These are phyloP conservation scores for Myriosclerotinia duriaeana DNA, from an alignment of 2,329 filamentous ascomycete species.

Conservation along the genomic window DNA sequence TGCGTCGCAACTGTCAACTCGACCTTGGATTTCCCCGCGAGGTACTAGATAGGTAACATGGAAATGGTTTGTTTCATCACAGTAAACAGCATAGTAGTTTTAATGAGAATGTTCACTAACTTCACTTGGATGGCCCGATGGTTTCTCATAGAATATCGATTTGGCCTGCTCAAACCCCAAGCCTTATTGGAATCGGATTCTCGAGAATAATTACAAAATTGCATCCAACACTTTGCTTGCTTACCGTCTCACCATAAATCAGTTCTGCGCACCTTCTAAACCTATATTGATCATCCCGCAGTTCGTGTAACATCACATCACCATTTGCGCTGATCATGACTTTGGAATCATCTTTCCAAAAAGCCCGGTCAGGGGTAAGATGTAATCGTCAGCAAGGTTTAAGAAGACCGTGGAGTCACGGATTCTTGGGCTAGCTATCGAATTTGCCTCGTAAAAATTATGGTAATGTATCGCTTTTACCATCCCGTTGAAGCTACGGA, in stretches of 20 bases:
- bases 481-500: background rate
- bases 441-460: background rate
- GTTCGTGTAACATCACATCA: constrained; percentile 1
- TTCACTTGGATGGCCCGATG: background rate
- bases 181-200: background rate
- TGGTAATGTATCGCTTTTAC: background rate
- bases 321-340: constrained; percentile 2
- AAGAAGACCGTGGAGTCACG: background rate
- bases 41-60: background rate
- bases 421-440: background rate
- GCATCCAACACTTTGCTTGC: background rate
- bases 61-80: background rate
- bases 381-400: constrained; percentile 1
- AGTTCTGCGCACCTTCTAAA: background rate
- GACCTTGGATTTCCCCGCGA: background rate
- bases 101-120: background rate
- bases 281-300: constrained; percentile 16
- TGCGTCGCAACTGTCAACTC: background rate
- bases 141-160: background rate
- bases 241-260: constrained; percentile 7
- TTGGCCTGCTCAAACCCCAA: background rate
- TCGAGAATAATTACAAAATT: background rate
- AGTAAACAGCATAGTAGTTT: background rate
- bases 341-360: background rate
- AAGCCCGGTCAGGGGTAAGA: background rate